Evolutionary conservation across 805 yeast genomes (phyloP).

Genomic region (Cyberlindnera saturnus): DNA sequence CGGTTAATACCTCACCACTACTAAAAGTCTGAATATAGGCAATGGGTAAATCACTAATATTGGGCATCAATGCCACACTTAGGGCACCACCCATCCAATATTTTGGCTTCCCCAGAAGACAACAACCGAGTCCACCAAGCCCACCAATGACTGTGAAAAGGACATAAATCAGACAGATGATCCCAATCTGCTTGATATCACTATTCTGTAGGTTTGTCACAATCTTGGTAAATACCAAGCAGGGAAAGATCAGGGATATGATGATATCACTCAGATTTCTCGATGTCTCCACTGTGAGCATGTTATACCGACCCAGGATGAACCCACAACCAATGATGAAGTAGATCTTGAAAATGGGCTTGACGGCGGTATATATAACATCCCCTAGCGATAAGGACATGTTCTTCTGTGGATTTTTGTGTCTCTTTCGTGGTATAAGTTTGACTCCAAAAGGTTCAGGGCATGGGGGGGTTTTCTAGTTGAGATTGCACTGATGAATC

Average conservation of each 20-base stretch:
- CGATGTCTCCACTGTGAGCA: slow-evolving; percentile 56
- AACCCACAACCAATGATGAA: slow-evolving; percentile 66
- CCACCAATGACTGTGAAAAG: slow-evolving; percentile 48
- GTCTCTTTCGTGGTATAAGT: no score
- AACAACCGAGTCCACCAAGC: slow-evolving; percentile 30
- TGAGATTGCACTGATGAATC: no score
- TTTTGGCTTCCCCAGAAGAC: slow-evolving; percentile 35
- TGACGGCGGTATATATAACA: slow-evolving; percentile 54
- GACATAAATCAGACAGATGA: slow-evolving; percentile 47
- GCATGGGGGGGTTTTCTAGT: no score
- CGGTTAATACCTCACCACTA: slow-evolving; percentile 40
- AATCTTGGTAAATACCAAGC: slow-evolving; percentile 57
- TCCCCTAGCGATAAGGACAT: slow-evolving; percentile 9
- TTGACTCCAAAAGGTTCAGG: no score
- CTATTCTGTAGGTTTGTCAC: slow-evolving; percentile 53
- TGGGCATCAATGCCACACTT: slow-evolving; percentile 67
- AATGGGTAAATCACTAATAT: slow-evolving; percentile 71
- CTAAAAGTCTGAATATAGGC: slow-evolving; percentile 67
- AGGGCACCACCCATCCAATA: slow-evolving; percentile 68
- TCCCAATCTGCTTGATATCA: slow-evolving; percentile 67
- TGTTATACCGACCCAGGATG: slow-evolving; percentile 48
- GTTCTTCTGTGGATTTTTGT: not conserved
- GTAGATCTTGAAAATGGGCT: slow-evolving; percentile 73
- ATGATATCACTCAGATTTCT: slow-evolving; percentile 60
- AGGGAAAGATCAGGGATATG: slow-evolving; percentile 58